Base-by-base conservation (phyloP, 495 filamentous ascomycete species). In the Pyrenula aspistea region DNA sequence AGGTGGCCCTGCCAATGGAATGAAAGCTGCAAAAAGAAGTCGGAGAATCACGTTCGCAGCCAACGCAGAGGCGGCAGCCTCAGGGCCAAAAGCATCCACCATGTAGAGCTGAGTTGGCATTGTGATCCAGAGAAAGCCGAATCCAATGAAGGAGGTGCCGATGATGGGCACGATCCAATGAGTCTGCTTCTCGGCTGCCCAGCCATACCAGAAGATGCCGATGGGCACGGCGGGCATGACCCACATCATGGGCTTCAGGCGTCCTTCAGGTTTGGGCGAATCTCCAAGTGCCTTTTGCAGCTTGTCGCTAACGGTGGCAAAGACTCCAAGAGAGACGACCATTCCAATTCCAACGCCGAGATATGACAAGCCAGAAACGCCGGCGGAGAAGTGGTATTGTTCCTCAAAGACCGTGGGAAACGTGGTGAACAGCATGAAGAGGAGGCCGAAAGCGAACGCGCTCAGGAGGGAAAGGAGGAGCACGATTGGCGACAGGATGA, bases 31-130 rank as follows among this genome's bases (percentile, higher is more conserved):
- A 1, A 82, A 81, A 12, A 90, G 49, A 22, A 74, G 81, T 19
- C 89, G 74, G 60, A 92, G 62, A 12, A 89, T 78, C 2, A 82
- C 79, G 1, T 74, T 76, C 1, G 89, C 86, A 0, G 76, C 84
- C 10, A 89, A 64, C 1, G 87, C 89, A 59, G 78, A 84, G 8
- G 89, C 88, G 8, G 88, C 86, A 65, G 79, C 93, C 4, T 78
- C 74, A 15, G 31, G 4, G 22, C 81, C 81, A 67, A 90, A 91
- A 2, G 84, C 68, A 63, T 95, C 89, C n/a, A 91, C 80, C 50
- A 89, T 69, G 62, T 88, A 93, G 10, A 81, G 82, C 70, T 87
- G 84, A 42, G 83, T 80, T 59, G 80, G 84, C 68, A 88, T 86
- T 63, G 85, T 86, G 0, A 73, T 70, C 2, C 85, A 73, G 55